Conservation (phyloP, 2,329 filamentous ascomycete genomes). For the Thielaviopsis musarum region DNA sequence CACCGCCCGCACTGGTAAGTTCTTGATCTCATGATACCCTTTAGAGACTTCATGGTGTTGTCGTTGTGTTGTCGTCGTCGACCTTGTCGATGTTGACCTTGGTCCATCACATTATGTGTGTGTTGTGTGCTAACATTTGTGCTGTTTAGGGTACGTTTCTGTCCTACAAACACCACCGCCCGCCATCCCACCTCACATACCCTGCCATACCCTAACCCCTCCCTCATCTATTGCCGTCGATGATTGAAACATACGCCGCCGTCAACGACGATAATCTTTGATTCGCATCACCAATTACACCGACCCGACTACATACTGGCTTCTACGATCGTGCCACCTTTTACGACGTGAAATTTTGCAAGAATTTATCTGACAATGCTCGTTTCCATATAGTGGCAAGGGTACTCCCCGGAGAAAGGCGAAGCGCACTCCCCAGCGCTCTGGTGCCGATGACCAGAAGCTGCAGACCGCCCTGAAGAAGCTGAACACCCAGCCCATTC, state of each 20-base stretch:
- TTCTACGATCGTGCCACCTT: too few relatives aligned
- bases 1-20: slow-evolving; percentile 50
- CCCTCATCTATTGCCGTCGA: neutral
- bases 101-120: slow-evolving; percentile 3
- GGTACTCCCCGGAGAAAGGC: slow-evolving; percentile 94
- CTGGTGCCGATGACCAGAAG: slow-evolving; percentile 98
- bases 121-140: slow-evolving; percentile 13
- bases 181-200: neutral
- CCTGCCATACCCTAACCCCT: slow-evolving; percentile 3
- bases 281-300: slow-evolving; percentile 6
- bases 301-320: slow-evolving; percentile 2
- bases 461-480: slow-evolving; percentile 95
- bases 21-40: slow-evolving; percentile 7
- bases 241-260: too few relatives aligned
- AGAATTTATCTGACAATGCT: slow-evolving; percentile 5
- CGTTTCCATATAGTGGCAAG: slow-evolving; percentile 52
- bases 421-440: slow-evolving; percentile 91
- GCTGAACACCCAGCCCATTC: slow-evolving; percentile 98
- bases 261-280: too few relatives aligned
- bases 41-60: neutral
- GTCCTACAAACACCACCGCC: neutral
- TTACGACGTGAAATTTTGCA: too few relatives aligned
- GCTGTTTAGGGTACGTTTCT: slow-evolving; percentile 11
- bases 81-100: neutral
- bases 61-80: neutral